Percentiles rank a stretch among this genome's conserved stretches.
Conservation (phyloP, 2,329 filamentous ascomycete genomes). For the Allantophomopsis cytisporea region DNA sequence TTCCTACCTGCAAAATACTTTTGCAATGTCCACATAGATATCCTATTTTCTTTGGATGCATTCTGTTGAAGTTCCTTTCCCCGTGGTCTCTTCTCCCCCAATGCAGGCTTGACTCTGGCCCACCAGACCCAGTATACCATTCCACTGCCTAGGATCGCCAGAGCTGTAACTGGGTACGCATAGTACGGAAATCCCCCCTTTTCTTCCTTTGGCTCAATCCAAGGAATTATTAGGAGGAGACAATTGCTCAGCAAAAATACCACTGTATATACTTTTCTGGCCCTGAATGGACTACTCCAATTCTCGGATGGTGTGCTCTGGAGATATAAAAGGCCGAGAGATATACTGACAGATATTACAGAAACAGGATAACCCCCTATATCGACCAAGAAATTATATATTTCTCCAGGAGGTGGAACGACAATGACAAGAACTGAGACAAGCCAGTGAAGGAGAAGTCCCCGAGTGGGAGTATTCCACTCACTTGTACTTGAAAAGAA, state of each 20-base stretch:
- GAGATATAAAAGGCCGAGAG: constrained; percentile 20
- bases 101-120: constrained; percentile 6
- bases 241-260: constrained; percentile 19
- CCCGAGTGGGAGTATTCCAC: constrained; percentile 12
- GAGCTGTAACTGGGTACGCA: constrained; percentile 21
- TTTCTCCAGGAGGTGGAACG: constrained; percentile 29
- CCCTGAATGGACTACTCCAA: constrained; percentile 18
- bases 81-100: no score
- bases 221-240: constrained; percentile 21
- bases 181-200: constrained; percentile 19
- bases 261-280: constrained; percentile 14
- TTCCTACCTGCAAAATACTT: no score
- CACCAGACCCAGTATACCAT: constrained; percentile 23
- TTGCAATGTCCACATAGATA: no score
- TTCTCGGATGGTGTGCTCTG: constrained; percentile 14
- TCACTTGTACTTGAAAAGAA: constrained; percentile 15
- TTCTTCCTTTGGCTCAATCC: constrained; percentile 17
- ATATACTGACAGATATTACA: constrained; percentile 20
- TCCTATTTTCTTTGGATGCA: no score
- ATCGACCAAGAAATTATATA: constrained; percentile 24
- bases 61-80: no score
- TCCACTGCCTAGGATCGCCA: constrained; percentile 19
- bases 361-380: constrained; percentile 24
- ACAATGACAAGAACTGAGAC: constrained; percentile 43
- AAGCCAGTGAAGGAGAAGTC: constrained; percentile 42